Percentiles rank a stretch among this genome's conserved stretches.
Evolutionary conservation across 768 basidiomycete species (phyloP).

Genomic region (Brasilioporus rufonigricans): DNA sequence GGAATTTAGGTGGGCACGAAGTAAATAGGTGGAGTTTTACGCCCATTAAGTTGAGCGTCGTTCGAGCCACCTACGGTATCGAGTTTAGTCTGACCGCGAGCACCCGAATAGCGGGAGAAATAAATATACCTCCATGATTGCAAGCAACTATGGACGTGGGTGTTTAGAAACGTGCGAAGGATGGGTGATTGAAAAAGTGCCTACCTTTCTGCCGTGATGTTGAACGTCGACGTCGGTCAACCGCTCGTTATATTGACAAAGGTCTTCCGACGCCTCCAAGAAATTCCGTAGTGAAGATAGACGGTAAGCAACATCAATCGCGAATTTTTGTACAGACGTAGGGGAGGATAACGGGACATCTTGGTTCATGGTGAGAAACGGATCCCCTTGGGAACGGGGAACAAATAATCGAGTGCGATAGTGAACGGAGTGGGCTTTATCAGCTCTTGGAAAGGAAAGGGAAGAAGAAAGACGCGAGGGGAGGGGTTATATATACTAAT

Average conservation of each 20-base stretch:
- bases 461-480: slow-evolving; percentile 8
- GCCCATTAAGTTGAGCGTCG: slow-evolving; percentile 42
- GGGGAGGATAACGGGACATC: slow-evolving; percentile 10
- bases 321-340: slow-evolving; percentile 24
- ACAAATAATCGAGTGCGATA: slow-evolving; percentile 12
- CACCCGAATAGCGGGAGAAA: slow-evolving; percentile 1
- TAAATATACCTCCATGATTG: slow-evolving; percentile 48
- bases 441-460: slow-evolving; percentile 7
- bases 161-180: slow-evolving; percentile 1
- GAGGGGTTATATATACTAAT: slow-evolving; percentile 25
- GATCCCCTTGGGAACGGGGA: slow-evolving; percentile 17
- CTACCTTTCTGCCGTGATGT: slow-evolving; percentile 29
- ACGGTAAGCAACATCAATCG: slow-evolving; percentile 28
- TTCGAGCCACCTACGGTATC: slow-evolving; percentile 41
- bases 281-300: slow-evolving; percentile 31
- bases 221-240: slow-evolving; percentile 22
- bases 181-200: background rate
- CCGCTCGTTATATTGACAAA: slow-evolving; percentile 18
- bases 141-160: slow-evolving; percentile 40
- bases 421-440: background rate
- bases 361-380: slow-evolving; percentile 14
- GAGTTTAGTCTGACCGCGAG: background rate
- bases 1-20: slow-evolving; percentile 39
- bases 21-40: slow-evolving; percentile 46
- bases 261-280: slow-evolving; percentile 27